These are phyloP conservation scores for Tremella yokohamensis DNA, from an alignment of 768 basidiomycete genomes.

Conservation along the genomic window DNA sequence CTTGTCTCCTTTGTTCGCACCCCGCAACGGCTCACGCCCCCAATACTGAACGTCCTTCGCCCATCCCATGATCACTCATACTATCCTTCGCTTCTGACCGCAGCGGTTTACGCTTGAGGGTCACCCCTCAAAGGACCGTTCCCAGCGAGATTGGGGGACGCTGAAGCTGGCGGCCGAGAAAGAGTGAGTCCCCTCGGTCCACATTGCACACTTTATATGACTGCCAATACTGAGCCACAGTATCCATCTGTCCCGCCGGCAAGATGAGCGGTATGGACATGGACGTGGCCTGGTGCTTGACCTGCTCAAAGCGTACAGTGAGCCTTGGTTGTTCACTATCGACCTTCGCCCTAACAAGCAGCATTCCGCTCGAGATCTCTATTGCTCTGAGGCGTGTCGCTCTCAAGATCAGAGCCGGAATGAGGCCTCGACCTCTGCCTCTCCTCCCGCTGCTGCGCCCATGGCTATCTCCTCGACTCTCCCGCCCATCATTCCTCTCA, in stretches of 20 bases:
- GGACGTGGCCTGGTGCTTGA: constrained; percentile 43
- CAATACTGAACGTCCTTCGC: too few relatives aligned
- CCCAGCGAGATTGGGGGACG: neutral
- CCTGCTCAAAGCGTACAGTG: constrained; percentile 41
- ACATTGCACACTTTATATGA: neutral
- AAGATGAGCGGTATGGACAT: constrained; percentile 30
- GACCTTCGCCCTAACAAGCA: constrained; percentile 5
- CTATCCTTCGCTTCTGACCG: too few relatives aligned
- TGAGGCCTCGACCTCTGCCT: constrained; percentile 10
- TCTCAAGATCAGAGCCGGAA: constrained; percentile 22
- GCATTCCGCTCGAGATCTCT: constrained; percentile 30
- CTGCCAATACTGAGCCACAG: neutral
- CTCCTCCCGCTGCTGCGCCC: constrained; percentile 6
- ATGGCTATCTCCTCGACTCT: constrained; percentile 4
- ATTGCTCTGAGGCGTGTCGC: constrained; percentile 43
- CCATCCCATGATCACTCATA: too few relatives aligned
- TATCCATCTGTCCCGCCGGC: neutral
- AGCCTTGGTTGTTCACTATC: constrained; percentile 3
- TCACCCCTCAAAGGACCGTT: constrained; percentile 5
- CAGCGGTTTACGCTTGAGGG: neutral
- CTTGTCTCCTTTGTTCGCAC: too few relatives aligned
- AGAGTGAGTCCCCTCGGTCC: neutral
- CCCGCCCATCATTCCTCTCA: constrained; percentile 8
- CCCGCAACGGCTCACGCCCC: too few relatives aligned
- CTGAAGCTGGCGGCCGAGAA: neutral